Evolutionary conservation across 257 asterid species (phyloP), one percentile per base, ranked within the genome.

Genomic region (Fraxinus anomala): DNA sequence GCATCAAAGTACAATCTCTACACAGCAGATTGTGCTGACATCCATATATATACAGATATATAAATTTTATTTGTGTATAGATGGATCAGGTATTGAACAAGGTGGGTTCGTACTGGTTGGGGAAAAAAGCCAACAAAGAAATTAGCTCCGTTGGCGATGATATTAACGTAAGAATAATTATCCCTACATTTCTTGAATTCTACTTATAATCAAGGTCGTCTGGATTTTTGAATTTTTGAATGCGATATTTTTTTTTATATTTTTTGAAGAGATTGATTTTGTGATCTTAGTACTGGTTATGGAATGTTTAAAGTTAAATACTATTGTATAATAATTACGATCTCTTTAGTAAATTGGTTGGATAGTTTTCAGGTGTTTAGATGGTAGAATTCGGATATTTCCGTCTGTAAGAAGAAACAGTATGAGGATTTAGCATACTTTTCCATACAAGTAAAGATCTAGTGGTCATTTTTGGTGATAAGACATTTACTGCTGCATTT

Each of bases 51-150:
- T 70, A 47, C 67, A 21, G 67, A 59, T 59, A 56, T 7, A 56
- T 19, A 59, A 59, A 59, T 59, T 71, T 23, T 47, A 37, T 37
- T 79, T 65, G 40, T 24, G 31, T 73, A 68, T 51, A 68, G 54
- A 95, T 95, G 99, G 99, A 95, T 93, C 91, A 85, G 81, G 77
- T 95, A 51, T 54, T 93, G 70, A 88, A 85, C 87, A 90, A 90
- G 86, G 96, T 90, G 30, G 98, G 99, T 72, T 87, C 97, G 0
- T 91, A 86, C 79, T 92, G 96, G 98, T 17, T 92, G 70, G 96
- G 96, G 76, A 85, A 96, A 70, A 87, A 77, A 77, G 97, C 99
- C 78, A 89, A 73, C 80, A 86, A 83, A 81, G 95, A 96, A 79
- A 17, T 96, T 70, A 61, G 49, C 79, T 81, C 96, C 34, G 98